These are phyloP conservation scores for Euclidium syriacum DNA, from an alignment of 345 rosid species.

Conservation along the genomic window DNA sequence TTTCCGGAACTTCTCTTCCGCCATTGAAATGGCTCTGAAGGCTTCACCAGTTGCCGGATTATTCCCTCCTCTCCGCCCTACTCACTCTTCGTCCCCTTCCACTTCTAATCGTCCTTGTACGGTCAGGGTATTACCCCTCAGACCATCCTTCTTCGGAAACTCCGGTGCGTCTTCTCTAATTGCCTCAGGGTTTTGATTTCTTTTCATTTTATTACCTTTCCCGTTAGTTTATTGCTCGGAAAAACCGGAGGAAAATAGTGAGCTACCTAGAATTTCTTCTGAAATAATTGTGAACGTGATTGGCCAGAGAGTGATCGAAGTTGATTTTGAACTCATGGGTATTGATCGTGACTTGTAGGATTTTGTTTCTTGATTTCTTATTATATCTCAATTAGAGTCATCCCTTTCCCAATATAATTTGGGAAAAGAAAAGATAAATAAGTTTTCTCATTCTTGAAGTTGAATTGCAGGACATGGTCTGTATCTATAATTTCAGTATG, in stretches of 20 bases:
- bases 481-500: neutral
- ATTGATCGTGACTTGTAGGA: neutral
- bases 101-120: constrained; percentile 21
- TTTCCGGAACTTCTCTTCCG: neutral
- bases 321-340: neutral
- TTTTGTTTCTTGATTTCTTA: neutral
- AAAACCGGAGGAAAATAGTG: neutral
- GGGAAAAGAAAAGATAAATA: neutral
- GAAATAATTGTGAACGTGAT: neutral
- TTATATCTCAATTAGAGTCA: neutral
- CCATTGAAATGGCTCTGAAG: constrained; percentile 36
- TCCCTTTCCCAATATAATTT: neutral
- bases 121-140: constrained; percentile 24
- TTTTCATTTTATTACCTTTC: neutral
- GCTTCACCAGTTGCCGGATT: constrained; percentile 41
- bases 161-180: constrained; percentile 15
- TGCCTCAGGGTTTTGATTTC: neutral
- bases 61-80: constrained; percentile 30
- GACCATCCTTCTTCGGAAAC: constrained; percentile 37
- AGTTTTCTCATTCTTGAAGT: neutral
- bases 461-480: neutral
- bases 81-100: constrained; percentile 20
- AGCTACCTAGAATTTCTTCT: neutral
- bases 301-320: neutral
- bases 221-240: neutral